phyloP scores from a whole-genome alignment of 768 basidiomycete species.

The Auricularia cornea region DNA sequence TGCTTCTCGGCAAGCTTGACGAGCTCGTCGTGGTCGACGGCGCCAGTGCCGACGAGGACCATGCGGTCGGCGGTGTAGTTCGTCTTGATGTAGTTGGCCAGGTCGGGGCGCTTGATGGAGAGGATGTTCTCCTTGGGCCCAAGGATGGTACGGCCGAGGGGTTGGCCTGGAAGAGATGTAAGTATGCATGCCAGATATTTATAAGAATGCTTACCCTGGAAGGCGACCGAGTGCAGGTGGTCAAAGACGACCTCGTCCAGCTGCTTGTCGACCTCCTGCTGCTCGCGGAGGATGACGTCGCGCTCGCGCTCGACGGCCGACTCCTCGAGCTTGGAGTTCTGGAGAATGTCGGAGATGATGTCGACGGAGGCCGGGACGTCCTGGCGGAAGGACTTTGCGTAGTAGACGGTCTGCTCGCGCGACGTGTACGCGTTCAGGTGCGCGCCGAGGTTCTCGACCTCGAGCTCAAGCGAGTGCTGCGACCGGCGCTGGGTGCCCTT shows the following conservation, averaged over 20 bases:
- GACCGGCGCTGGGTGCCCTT: conserved; percentile 86
- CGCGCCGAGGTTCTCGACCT: conserved; percentile 96
- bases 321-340: conserved; percentile 88
- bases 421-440: conserved; percentile 98
- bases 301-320: conserved; percentile 89
- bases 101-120: conserved; percentile 87
- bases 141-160: conserved; percentile 93
- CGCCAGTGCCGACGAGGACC: conserved; percentile 96
- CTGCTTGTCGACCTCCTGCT: conserved; percentile 99
- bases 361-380: conserved; percentile 87
- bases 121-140: conserved; percentile 94
- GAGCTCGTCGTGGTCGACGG: conserved; percentile 84
- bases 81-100: conserved; percentile 84
- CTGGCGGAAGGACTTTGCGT: conserved; percentile 96
- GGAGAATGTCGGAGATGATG: conserved; percentile 96
- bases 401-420: conserved; percentile 98
- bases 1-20: conserved; percentile 93
- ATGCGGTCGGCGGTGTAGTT: conserved; percentile 99
- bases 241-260: conserved; percentile 98
- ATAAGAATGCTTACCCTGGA: no score
- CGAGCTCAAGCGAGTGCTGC: conserved; percentile 87
- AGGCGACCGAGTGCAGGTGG: conserved; percentile 93
- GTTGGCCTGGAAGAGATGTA: no score
- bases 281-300: conserved; percentile 92
- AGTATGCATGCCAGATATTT: no score